These are phyloP conservation scores for Beauveria sp. DNA, from an alignment of 2,329 filamentous ascomycete genomes.

Conservation along the genomic window DNA sequence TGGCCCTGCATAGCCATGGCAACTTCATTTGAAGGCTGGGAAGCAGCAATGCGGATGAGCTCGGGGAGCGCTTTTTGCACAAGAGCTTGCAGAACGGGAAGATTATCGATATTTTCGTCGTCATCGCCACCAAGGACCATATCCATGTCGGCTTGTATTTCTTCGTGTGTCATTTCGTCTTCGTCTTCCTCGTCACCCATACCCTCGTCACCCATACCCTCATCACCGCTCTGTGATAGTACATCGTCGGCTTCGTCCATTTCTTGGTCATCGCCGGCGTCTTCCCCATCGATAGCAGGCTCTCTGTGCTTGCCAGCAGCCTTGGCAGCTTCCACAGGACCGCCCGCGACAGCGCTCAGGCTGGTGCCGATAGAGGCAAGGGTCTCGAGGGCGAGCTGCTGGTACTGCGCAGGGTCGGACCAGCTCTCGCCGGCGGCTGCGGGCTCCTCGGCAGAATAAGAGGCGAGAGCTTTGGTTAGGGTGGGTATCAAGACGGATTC, in stretches of 20 bases:
- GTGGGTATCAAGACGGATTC: slow-evolving; percentile 29
- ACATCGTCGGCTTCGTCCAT: slow-evolving; percentile 29
- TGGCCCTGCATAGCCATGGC: slow-evolving; percentile 39
- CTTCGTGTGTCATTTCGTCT: slow-evolving; percentile 49
- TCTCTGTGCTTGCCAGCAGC: slow-evolving; percentile 20
- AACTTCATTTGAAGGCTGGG: slow-evolving; percentile 33
- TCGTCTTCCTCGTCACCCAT: slow-evolving; percentile 30
- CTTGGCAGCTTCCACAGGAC: slow-evolving; percentile 10
- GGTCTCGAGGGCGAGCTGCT: slow-evolving; percentile 52
- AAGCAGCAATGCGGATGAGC: slow-evolving; percentile 39
- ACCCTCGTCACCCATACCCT: slow-evolving; percentile 27
- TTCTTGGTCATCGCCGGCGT: slow-evolving; percentile 27
- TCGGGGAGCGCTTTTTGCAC: slow-evolving; percentile 30
- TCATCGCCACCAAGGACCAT: slow-evolving; percentile 47
- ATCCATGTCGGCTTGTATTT: slow-evolving; percentile 57
- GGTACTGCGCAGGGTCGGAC: slow-evolving; percentile 36
- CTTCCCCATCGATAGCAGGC: slow-evolving; percentile 26
- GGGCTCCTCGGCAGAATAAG: slow-evolving; percentile 20
- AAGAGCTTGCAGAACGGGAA: slow-evolving; percentile 43
- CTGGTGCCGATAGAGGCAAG: slow-evolving; percentile 57
- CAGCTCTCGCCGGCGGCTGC: slow-evolving; percentile 26
- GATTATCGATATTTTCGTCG: slow-evolving; percentile 36
- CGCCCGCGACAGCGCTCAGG: slow-evolving; percentile 41
- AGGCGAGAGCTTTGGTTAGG: slow-evolving; percentile 25
- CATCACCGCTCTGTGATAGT: slow-evolving; percentile 28